Conservation (phyloP, 768 basidiomycete genomes). For the Infundibulicybe gibba region DNA sequence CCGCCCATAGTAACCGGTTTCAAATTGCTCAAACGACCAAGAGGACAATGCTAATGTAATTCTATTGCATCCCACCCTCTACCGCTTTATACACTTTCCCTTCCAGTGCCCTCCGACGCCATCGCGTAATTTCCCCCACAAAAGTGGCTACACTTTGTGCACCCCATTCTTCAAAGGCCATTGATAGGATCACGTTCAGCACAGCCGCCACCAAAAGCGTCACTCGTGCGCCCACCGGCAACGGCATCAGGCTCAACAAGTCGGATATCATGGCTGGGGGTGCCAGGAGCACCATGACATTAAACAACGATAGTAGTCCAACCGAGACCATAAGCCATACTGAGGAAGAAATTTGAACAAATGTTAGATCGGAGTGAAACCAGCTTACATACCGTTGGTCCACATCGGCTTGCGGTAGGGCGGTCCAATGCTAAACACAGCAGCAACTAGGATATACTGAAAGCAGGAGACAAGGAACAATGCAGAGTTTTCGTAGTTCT, state of each 20-base stretch:
- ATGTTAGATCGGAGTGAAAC: neutral
- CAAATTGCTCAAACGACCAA: slow-evolving; percentile 3
- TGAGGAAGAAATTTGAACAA: slow-evolving; percentile 23
- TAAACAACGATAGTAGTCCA: slow-evolving; percentile 64
- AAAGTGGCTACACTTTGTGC: slow-evolving; percentile 51
- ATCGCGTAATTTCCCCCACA: slow-evolving; percentile 42
- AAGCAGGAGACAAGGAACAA: slow-evolving; percentile 95
- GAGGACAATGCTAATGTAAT: neutral
- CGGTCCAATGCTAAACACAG: slow-evolving; percentile 96
- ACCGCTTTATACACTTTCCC: slow-evolving; percentile 86
- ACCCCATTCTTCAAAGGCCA: slow-evolving; percentile 78
- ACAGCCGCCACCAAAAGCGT: slow-evolving; percentile 65
- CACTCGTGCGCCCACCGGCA: slow-evolving; percentile 66
- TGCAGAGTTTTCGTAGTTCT: slow-evolving; percentile 88
- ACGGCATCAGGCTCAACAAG: slow-evolving; percentile 72
- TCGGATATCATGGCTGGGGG: slow-evolving; percentile 58
- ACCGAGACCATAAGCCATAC: slow-evolving; percentile 83
- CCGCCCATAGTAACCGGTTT: slow-evolving; percentile 3
- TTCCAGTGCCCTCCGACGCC: slow-evolving; percentile 49
- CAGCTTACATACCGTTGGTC: slow-evolving; percentile 73
- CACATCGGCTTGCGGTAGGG: slow-evolving; percentile 95
- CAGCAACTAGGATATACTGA: slow-evolving; percentile 97
- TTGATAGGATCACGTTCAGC: slow-evolving; percentile 67
- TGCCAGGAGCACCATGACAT: slow-evolving; percentile 69
- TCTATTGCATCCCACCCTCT: slow-evolving; percentile 61